phyloP scores from a whole-genome alignment of 768 basidiomycete genomes.

The Lentinula edodes region DNA sequence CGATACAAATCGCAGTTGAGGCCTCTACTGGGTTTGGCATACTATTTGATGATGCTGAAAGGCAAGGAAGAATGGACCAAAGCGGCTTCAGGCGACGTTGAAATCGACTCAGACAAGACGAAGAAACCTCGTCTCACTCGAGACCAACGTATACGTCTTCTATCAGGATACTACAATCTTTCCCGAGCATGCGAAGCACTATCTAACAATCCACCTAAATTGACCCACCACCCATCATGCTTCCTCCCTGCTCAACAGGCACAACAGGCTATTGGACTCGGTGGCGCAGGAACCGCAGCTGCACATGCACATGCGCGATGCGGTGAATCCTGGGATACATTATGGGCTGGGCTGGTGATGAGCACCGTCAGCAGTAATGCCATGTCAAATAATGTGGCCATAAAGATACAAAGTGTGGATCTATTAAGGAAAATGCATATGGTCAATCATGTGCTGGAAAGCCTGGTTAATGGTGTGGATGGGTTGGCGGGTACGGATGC shows the following conservation, averaged over 20 bases:
- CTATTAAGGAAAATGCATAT: constrained; percentile 40
- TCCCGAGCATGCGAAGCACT: constrained; percentile 39
- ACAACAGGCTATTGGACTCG: background rate
- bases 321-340: constrained; percentile 35
- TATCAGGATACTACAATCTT: constrained; percentile 49
- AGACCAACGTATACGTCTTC: constrained; percentile 44
- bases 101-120: background rate
- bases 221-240: constrained; percentile 39
- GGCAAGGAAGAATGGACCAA: constrained; percentile 44
- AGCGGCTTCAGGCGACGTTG: background rate
- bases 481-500: constrained; percentile 9
- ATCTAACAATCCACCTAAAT: constrained; percentile 32
- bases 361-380: background rate
- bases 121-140: constrained; percentile 32
- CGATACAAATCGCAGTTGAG: constrained; percentile 33
- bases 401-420: constrained; percentile 38
- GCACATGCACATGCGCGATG: constrained; percentile 19
- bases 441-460: constrained; percentile 41
- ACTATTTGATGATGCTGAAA: constrained; percentile 46
- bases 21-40: constrained; percentile 42
- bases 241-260: constrained; percentile 24
- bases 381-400: constrained; percentile 19
- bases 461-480: constrained; percentile 34
- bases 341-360: constrained; percentile 29
- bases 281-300: constrained; percentile 1